phyloP scores from a whole-genome alignment of 225 moss, liverwort and hornwort species.

The Neckera pumila region DNA sequence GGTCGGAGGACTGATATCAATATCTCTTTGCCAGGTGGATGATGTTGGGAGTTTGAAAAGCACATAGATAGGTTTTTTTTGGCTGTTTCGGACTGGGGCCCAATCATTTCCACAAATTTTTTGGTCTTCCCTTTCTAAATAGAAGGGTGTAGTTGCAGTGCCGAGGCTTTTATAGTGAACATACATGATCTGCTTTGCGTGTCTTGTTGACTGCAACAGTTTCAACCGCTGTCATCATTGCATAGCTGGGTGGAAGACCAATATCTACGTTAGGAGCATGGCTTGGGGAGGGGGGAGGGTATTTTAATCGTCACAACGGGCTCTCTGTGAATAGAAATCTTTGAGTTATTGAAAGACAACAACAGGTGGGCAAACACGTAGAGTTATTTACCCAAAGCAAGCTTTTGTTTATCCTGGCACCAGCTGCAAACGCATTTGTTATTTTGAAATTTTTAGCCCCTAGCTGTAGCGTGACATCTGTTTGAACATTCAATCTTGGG shows the following conservation, averaged over 20 bases:
- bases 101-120: conserved; percentile 30
- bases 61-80: conserved; percentile 1
- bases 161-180: conserved; percentile 42
- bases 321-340: conserved; percentile 41
- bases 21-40: conserved; percentile 56
- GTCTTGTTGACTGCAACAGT: conserved; percentile 26
- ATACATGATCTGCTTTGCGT: conserved; percentile 20
- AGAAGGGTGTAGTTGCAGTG: conserved; percentile 35
- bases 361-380: conserved; percentile 8
- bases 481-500: conserved; percentile 37
- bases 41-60: background rate
- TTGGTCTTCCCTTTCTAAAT: conserved; percentile 40
- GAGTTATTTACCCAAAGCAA: conserved; percentile 18
- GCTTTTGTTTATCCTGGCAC: conserved; percentile 12
- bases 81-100: conserved; percentile 30
- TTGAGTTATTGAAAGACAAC: conserved; percentile 22
- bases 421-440: conserved; percentile 29
- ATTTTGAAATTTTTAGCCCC: conserved; percentile 11
- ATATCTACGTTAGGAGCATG: conserved; percentile 16
- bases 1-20: conserved; percentile 49
- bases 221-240: conserved; percentile 30
- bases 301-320: conserved; percentile 17
- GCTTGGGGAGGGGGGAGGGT: conserved; percentile 7
- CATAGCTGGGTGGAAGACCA: conserved; percentile 31
- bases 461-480: conserved; percentile 18